phyloP scores from a whole-genome alignment of 768 basidiomycete species.

The Ramaria sp. region DNA sequence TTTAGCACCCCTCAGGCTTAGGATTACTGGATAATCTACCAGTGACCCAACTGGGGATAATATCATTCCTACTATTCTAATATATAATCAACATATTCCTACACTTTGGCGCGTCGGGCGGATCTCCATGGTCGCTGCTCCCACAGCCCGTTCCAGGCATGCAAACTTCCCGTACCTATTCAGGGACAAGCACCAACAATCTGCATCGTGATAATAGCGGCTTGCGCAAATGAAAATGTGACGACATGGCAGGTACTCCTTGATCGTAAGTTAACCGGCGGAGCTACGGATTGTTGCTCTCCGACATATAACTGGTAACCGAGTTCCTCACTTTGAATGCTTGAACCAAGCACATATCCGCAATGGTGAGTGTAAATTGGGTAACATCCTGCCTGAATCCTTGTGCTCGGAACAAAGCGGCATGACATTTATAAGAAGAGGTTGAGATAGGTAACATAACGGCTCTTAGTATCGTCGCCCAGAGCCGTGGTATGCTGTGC shows the following conservation, averaged over 20 bases:
- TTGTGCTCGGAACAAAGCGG: conserved; percentile 62
- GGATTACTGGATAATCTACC: no score
- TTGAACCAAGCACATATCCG: conserved; percentile 64
- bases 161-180: conserved; percentile 62
- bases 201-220: background rate
- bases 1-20: no score
- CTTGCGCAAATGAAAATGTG: background rate
- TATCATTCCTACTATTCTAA: no score
- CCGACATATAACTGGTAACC: background rate
- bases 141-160: conserved; percentile 15
- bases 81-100: no score
- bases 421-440: conserved; percentile 50
- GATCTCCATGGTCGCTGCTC: conserved; percentile 8
- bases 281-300: background rate
- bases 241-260: conserved; percentile 51
- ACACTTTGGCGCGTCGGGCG: background rate
- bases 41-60: no score
- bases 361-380: conserved; percentile 68
- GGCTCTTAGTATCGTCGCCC: conserved; percentile 83
- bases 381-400: conserved; percentile 79
- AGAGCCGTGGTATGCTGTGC: conserved; percentile 90
- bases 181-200: background rate
- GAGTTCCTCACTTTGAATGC: conserved; percentile 45
- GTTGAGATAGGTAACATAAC: conserved; percentile 73
- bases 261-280: conserved; percentile 85